Evolutionary conservation across 306 rosid genomes (phyloP).

Genomic region (Carpinus viminea): DNA sequence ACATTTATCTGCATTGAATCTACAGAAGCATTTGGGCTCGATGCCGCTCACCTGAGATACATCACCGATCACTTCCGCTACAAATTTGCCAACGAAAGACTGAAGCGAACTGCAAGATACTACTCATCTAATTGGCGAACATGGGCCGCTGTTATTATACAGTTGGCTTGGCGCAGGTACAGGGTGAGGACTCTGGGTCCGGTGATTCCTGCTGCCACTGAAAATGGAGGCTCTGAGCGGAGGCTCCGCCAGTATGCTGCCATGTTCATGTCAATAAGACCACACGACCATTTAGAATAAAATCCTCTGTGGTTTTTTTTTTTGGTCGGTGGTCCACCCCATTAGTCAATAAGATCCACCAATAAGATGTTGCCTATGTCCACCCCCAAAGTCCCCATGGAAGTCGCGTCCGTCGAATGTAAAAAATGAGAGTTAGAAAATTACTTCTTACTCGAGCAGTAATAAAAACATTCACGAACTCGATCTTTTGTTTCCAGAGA

Average conservation of each 20-base stretch:
- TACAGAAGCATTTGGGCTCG: constrained; percentile 80
- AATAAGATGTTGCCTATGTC: constrained; percentile 21
- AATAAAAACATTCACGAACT: not conserved
- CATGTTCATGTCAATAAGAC: constrained; percentile 93
- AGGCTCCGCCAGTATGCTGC: constrained; percentile 91
- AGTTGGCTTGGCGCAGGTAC: constrained; percentile 80
- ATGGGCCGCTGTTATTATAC: constrained; percentile 96
- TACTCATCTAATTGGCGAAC: constrained; percentile 99
- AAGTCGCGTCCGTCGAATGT: not conserved
- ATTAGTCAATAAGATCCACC: not conserved
- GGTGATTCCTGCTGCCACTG: constrained; percentile 54
- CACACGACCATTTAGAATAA: constrained; percentile 93
- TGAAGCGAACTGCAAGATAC: constrained; percentile 86
- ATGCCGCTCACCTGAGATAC: constrained; percentile 65
- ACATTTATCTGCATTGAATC: constrained; percentile 76
- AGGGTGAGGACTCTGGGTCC: constrained; percentile 86
- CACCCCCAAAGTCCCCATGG: not conserved
- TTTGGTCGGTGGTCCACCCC: not conserved
- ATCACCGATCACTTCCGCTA: constrained; percentile 93
- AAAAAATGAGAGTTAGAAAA: not conserved
- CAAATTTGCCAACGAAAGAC: constrained; percentile 88
- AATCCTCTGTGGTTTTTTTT: not conserved
- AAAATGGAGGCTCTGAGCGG: constrained; percentile 53
- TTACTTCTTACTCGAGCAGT: not conserved
- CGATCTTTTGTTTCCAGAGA: not conserved